Conservation (phyloP, 345 rosid species). For the Hibiscus trionum region DNA sequence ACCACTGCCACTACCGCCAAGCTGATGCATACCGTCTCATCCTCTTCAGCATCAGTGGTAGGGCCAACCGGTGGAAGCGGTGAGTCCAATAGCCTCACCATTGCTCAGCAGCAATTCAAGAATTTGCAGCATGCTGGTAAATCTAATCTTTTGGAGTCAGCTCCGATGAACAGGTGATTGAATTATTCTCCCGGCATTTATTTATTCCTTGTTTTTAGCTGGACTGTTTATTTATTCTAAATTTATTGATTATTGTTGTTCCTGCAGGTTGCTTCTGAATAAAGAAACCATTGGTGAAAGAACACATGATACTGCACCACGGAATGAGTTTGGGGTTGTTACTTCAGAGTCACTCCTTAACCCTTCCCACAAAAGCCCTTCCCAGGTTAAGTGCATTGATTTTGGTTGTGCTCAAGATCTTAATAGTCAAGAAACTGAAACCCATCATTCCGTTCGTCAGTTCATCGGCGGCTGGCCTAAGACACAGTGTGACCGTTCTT, state of each 20-base stretch:
- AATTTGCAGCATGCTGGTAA: constrained; percentile 31
- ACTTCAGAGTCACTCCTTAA: constrained; percentile 37
- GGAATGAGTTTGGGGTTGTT: constrained; percentile 35
- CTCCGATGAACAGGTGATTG: constrained; percentile 28
- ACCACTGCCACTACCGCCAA: constrained; percentile 13
- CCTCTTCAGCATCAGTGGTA: constrained; percentile 24
- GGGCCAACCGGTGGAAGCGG: constrained; percentile 31
- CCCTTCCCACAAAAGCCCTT: constrained; percentile 31
- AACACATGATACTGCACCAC: constrained; percentile 21
- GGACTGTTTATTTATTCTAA: not conserved
- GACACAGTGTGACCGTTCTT: constrained; percentile 25
- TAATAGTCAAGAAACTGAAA: constrained; percentile 25
- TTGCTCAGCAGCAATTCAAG: constrained; percentile 42
- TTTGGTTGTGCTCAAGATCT: constrained; percentile 36
- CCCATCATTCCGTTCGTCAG: constrained; percentile 40
- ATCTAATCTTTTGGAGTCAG: constrained; percentile 11
- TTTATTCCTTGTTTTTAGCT: not conserved
- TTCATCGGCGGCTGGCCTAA: constrained; percentile 59
- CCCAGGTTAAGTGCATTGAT: constrained; percentile 24
- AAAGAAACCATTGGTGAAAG: constrained; percentile 27
- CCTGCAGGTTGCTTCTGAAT: constrained; percentile 35
- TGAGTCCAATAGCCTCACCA: constrained; percentile 29
- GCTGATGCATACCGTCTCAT: constrained; percentile 17
- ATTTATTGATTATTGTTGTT: not conserved
- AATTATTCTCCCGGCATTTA: not conserved